phyloP scores from a whole-genome alignment of 1,284 basidiomycete species.

The Leccinum olivaceoglutinosum region DNA sequence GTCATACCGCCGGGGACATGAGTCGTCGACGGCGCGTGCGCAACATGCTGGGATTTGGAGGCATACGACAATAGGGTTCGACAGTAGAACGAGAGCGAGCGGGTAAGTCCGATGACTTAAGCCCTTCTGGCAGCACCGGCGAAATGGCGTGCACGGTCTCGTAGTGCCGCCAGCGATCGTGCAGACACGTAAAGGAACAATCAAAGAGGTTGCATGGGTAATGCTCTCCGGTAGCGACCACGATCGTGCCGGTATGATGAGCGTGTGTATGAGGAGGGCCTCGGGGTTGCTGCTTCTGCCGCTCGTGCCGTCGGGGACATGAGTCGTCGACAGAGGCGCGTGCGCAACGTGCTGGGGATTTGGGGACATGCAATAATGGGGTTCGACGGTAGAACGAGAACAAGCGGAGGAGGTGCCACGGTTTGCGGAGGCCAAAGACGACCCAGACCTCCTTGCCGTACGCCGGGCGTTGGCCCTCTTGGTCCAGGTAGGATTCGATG shows the following conservation, averaged over 20 bases:
- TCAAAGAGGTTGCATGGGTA: conserved; percentile 66
- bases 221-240: conserved; percentile 41
- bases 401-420: conserved; percentile 62
- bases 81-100: too few relatives aligned
- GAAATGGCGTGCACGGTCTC: conserved; percentile 65
- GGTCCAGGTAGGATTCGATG: conserved; percentile 74
- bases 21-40: conserved; percentile 3
- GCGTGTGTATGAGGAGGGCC: conserved; percentile 10
- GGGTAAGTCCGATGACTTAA: conserved; percentile 60
- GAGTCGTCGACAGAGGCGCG: conserved; percentile 7
- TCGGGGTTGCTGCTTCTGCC: conserved; percentile 15
- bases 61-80: too few relatives aligned
- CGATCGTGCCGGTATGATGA: conserved; percentile 15
- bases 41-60: too few relatives aligned
- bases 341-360: conserved; percentile 32
- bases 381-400: conserved; percentile 25
- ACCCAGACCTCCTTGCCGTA: conserved; percentile 83
- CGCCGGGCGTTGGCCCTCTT: conserved; percentile 72
- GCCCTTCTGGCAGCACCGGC: conserved; percentile 61
- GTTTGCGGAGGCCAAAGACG: conserved; percentile 79
- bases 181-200: conserved; percentile 69
- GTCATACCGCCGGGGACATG: conserved; percentile 11
- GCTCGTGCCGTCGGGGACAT: conserved; percentile 8
- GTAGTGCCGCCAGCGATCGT: conserved; percentile 73
- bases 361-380: conserved; percentile 35